A percentile compares a stretch with the other conserved stretches of the same genome.
Evolutionary conservation across 257 asterid species (phyloP).

Genomic region (Nicotiana tomentosiformis): DNA sequence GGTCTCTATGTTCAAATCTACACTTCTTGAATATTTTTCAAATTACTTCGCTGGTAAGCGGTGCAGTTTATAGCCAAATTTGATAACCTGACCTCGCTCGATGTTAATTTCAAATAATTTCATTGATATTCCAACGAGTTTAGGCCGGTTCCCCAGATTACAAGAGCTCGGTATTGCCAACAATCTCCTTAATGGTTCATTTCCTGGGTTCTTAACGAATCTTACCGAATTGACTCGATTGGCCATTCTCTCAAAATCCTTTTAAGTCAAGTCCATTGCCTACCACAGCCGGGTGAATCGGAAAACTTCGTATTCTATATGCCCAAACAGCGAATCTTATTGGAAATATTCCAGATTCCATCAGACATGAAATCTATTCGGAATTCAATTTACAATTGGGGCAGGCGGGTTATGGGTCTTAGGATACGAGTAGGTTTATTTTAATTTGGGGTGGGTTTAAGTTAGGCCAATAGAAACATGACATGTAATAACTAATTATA

Average conservation of each 20-base stretch:
- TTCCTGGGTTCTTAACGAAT: constrained; percentile 55
- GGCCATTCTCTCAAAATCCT: constrained; percentile 34
- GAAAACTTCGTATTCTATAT: constrained; percentile 41
- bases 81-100: constrained; percentile 38
- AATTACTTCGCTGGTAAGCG: constrained; percentile 49
- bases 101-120: constrained; percentile 48
- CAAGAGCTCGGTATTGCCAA: constrained; percentile 36
- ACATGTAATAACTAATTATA: no score
- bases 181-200: constrained; percentile 56
- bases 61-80: constrained; percentile 42
- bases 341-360: constrained; percentile 55
- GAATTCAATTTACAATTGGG: constrained; percentile 26
- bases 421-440: no score
- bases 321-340: constrained; percentile 29
- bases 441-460: no score
- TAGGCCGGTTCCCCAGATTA: constrained; percentile 42
- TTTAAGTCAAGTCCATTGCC: constrained; percentile 53
- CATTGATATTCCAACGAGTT: constrained; percentile 58
- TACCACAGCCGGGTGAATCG: constrained; percentile 43
- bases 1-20: constrained; percentile 53
- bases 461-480: no score
- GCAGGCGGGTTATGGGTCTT: no score
- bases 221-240: constrained; percentile 53
- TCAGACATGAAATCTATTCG: constrained; percentile 41
- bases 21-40: constrained; percentile 28